Conservation (phyloP, 73 alveolate genomes). For the Paraurostyla sp. region DNA sequence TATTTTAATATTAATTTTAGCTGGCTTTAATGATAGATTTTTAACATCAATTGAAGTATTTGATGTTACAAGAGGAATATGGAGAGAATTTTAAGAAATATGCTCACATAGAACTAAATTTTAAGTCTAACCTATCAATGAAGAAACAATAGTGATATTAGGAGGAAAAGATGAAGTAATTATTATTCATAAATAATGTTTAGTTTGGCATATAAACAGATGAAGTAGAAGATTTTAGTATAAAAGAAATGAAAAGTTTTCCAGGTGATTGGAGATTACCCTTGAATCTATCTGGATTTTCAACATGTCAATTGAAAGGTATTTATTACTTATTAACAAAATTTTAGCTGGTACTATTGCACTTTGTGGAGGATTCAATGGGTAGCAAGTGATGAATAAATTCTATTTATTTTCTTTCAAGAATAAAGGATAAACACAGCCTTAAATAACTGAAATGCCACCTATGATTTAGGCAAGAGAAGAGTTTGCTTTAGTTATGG, state of each 20-base stretch:
- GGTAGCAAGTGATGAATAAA: background rate
- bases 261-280: constrained; percentile 53
- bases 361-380: constrained; percentile 42
- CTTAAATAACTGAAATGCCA: constrained; percentile 16
- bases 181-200: background rate
- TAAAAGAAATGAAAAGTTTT: constrained; percentile 28
- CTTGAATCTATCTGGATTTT: background rate
- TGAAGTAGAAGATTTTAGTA: constrained; percentile 36
- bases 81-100: constrained; percentile 33
- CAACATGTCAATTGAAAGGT: constrained; percentile 15
- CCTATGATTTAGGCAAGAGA: constrained; percentile 23
- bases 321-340: background rate
- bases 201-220: constrained; percentile 45
- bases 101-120: constrained; percentile 38
- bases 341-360: constrained; percentile 7
- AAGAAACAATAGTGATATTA: background rate
- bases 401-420: background rate
- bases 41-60: constrained; percentile 26
- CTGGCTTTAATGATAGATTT: constrained; percentile 35
- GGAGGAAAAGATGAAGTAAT: constrained; percentile 59
- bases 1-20: background rate
- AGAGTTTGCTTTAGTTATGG: constrained; percentile 32
- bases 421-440: background rate
- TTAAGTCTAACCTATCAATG: background rate
- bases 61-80: constrained; percentile 45